Conservation (phyloP, 306 rosid genomes). For the Quercus parvula region DNA sequence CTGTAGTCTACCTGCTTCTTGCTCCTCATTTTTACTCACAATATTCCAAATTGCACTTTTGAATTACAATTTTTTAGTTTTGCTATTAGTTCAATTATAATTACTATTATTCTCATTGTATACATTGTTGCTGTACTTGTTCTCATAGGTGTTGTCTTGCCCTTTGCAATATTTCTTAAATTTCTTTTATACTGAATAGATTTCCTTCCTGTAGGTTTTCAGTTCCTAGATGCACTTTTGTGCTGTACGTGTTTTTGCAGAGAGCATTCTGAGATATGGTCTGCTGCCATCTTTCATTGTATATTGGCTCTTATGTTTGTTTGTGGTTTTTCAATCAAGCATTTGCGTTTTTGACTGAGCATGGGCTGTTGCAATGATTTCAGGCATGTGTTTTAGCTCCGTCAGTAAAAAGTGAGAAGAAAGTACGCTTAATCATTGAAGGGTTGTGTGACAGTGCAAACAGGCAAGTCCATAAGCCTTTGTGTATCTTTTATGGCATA, state of each 20-base stretch:
- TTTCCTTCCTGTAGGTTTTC: conserved; percentile 58
- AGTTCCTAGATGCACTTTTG: conserved; percentile 97
- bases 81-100: background rate
- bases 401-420: conserved; percentile 69
- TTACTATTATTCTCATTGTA: background rate
- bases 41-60: background rate
- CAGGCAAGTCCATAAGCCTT: conserved; percentile 59
- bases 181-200: conserved; percentile 10
- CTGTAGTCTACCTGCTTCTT: background rate
- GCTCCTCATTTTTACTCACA: background rate
- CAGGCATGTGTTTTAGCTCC: conserved; percentile 93
- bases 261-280: conserved; percentile 96
- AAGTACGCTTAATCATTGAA: conserved; percentile 83
- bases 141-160: background rate
- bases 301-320: conserved; percentile 15
- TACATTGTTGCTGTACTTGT: background rate
- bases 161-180: background rate
- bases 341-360: conserved; percentile 9
- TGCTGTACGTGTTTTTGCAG: conserved; percentile 78
- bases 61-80: conserved; percentile 7
- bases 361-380: conserved; percentile 23
- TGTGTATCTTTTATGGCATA: conserved; percentile 4
- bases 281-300: conserved; percentile 91
- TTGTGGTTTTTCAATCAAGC: conserved; percentile 15
- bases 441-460: conserved; percentile 62